A percentile compares a stretch with the other conserved stretches of the same genome.
Conservation (phyloP, 495 filamentous ascomycete species). For the Bacidia rubella region DNA sequence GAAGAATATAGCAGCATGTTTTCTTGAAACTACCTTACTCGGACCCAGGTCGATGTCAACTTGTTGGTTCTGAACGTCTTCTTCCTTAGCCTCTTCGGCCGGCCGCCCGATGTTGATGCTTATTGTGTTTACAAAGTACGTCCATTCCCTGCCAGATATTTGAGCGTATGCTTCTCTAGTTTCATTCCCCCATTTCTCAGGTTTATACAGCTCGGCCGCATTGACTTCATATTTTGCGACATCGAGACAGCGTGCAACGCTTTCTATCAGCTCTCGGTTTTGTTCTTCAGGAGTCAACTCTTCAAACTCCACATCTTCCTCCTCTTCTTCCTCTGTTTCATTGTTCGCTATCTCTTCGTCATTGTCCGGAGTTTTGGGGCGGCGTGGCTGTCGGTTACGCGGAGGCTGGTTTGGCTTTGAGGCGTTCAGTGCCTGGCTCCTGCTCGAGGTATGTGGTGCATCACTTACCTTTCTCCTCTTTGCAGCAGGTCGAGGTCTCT, state of each 20-base stretch:
- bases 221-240: slow-evolving; percentile 45
- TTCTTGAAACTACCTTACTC: slow-evolving; percentile 77
- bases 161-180: slow-evolving; percentile 85
- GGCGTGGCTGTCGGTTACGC: slow-evolving; percentile 1
- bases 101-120: slow-evolving; percentile 75
- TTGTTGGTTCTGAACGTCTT: slow-evolving; percentile 29
- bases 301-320: slow-evolving; percentile 13
- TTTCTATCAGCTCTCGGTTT: slow-evolving; percentile 50
- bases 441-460: background rate
- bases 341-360: slow-evolving; percentile 6
- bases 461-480: slow-evolving; percentile 15
- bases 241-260: slow-evolving; percentile 56
- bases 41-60: slow-evolving; percentile 91
- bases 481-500: slow-evolving; percentile 5
- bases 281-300: slow-evolving; percentile 32
- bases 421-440: background rate
- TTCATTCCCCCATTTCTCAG: slow-evolving; percentile 52
- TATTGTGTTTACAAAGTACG: slow-evolving; percentile 75
- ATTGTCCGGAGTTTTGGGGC: slow-evolving; percentile 2
- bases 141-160: slow-evolving; percentile 84
- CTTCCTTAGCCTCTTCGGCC: slow-evolving; percentile 41
- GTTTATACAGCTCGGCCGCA: slow-evolving; percentile 51
- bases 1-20: slow-evolving; percentile 78
- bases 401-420: slow-evolving; percentile 11
- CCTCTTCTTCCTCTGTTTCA: slow-evolving; percentile 7